phyloP scores from a whole-genome alignment of 2,329 filamentous ascomycete genomes.

The Paecilomyces sp. region DNA sequence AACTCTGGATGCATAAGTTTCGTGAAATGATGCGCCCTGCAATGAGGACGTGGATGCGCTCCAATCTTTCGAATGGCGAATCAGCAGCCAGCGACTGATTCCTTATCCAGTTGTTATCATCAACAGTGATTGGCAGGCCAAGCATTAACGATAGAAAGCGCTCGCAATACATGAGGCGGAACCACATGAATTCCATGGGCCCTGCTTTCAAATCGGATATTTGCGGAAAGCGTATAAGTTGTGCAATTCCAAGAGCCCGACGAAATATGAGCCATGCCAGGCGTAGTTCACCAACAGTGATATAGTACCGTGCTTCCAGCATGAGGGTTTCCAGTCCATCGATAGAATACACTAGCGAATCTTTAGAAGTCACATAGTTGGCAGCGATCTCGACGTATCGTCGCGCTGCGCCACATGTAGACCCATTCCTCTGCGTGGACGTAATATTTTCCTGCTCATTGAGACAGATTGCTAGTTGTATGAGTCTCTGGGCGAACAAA shows the following conservation, averaged over 20 bases:
- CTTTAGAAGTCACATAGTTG: conserved; percentile 33
- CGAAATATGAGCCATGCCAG: conserved; percentile 44
- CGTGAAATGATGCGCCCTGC: conserved; percentile 10
- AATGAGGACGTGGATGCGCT: conserved; percentile 8
- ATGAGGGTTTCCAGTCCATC: conserved; percentile 46
- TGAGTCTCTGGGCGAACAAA: conserved; percentile 8
- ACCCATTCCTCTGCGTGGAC: conserved; percentile 4
- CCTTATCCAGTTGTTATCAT: conserved; percentile 9
- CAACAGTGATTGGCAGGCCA: conserved; percentile 38
- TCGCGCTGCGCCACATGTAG: conserved; percentile 3
- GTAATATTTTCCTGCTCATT: conserved; percentile 4
- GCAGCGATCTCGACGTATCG: conserved; percentile 8
- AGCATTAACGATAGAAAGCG: conserved; percentile 44
- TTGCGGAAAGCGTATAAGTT: conserved; percentile 40
- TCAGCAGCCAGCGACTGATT: neutral
- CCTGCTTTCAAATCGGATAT: conserved; percentile 8
- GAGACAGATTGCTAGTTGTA: conserved; percentile 13
- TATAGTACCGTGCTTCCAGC: conserved; percentile 43
- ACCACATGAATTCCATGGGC: conserved; percentile 23
- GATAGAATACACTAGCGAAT: conserved; percentile 39
- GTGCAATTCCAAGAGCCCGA: conserved; percentile 41
- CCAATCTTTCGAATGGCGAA: conserved; percentile 5
- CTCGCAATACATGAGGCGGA: conserved; percentile 34
- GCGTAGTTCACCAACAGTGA: conserved; percentile 46
- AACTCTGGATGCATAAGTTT: conserved; percentile 8